Evolutionary conservation across 2,329 filamentous ascomycete species (phyloP).

Genomic region (Cytospora mali): DNA sequence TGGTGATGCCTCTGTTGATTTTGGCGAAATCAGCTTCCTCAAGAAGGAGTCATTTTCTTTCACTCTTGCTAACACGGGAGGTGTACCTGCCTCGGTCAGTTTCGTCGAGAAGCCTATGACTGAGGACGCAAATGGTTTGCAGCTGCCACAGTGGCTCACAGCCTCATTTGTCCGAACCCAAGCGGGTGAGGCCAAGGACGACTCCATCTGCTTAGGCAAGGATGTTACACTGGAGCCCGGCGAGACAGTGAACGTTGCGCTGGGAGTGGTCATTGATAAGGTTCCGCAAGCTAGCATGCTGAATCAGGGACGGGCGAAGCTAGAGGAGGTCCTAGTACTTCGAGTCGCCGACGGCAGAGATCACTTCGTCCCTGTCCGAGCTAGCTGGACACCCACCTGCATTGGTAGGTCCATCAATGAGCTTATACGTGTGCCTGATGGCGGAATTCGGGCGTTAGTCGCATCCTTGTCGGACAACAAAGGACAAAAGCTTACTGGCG

Average conservation of each 20-base stretch:
- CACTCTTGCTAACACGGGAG: slow-evolving; percentile 90
- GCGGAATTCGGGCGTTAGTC: slow-evolving; percentile 67
- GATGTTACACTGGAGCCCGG: slow-evolving; percentile 78
- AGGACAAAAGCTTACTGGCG: slow-evolving; percentile 39
- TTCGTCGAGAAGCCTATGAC: slow-evolving; percentile 74
- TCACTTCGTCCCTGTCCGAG: slow-evolving; percentile 84
- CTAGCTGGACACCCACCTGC: slow-evolving; percentile 76
- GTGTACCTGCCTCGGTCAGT: slow-evolving; percentile 75
- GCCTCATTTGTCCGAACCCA: slow-evolving; percentile 63
- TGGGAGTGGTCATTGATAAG: slow-evolving; percentile 69
- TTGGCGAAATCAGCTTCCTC: slow-evolving; percentile 74
- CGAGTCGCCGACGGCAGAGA: slow-evolving; percentile 83
- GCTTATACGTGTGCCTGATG: slow-evolving; percentile 80
- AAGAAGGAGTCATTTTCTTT: slow-evolving; percentile 67
- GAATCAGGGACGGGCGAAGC: slow-evolving; percentile 64
- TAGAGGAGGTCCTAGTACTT: slow-evolving; percentile 89
- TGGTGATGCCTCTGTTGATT: slow-evolving; percentile 64
- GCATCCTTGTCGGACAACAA: slow-evolving; percentile 36
- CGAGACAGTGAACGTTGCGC: slow-evolving; percentile 71
- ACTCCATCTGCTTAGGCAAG: slow-evolving; percentile 38
- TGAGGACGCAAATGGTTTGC: slow-evolving; percentile 40
- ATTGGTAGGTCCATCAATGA: slow-evolving; percentile 88
- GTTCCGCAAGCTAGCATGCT: slow-evolving; percentile 67
- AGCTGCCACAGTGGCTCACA: slow-evolving; percentile 68
- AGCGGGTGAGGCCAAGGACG: slow-evolving; percentile 36